Base-by-base conservation (phyloP, 176 grass and related monocot species). In the Raddia guianensis region DNA sequence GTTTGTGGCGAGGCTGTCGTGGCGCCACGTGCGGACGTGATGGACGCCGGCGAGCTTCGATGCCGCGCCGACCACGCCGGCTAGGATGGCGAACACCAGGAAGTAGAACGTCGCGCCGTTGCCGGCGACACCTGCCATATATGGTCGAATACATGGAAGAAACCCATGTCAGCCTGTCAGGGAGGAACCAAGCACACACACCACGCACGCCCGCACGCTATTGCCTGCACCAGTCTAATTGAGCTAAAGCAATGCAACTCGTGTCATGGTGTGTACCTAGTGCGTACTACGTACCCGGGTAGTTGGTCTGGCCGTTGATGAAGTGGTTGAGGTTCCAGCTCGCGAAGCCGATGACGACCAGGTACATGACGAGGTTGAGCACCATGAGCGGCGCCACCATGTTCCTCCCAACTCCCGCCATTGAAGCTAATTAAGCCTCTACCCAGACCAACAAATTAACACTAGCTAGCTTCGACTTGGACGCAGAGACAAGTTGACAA, bases 21-120 rank as follows among this genome's bases (percentile, higher is more conserved):
- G 85, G 67, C 88, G 85, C 93, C 90, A 97, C 21, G 84, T 21
- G 13, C 86, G 75, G 9, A 88, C 72, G 86, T 97, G 93, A 86
- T 97, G 82, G 46, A 83, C 71, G 12, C 85, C 90, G 0, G 90
- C 82, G 7, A 97, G 73, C 50, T 84, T 93, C 0, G 88, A 86
- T 16, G 83, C 86, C 0, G 77, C 90, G 12, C 93, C 93, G 7
- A 97, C 83, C n/a, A 97, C 93, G 6, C 93, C 83, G 2, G 90
- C 90, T 1, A 97, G 80, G 56, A 93, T 89, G 14, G 93, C 83
- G 54, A 97, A 97, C 48, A 88, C 65, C 8, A 93, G 83, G 77
- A 97, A 97, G 84, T 91, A 97, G 83, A 97, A 86, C 12, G 93
- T 97, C 19, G 93, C 93, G 57, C 86, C 88, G 72, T 97, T 97